Percentiles rank a stretch among this genome's conserved stretches.
Conservation (phyloP, 768 basidiomycete species). For the Lactifluus piperatus region DNA sequence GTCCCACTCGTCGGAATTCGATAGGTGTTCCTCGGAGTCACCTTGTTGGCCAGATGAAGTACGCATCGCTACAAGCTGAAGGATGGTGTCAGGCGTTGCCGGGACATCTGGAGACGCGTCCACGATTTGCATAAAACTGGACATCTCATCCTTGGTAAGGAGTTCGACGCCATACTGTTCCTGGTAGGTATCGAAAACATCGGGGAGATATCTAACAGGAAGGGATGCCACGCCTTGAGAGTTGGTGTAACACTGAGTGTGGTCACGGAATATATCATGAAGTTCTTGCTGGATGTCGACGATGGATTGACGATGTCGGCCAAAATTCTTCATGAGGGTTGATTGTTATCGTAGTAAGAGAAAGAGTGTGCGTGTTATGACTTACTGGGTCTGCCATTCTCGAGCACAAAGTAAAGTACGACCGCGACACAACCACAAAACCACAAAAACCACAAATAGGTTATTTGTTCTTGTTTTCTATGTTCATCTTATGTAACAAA, state of each 20-base stretch:
- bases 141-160: slow-evolving; percentile 54
- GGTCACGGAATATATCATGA: slow-evolving; percentile 54
- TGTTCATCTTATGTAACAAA: neutral
- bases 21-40: slow-evolving; percentile 1
- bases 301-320: slow-evolving; percentile 62
- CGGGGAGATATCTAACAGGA: slow-evolving; percentile 61
- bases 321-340: slow-evolving; percentile 26
- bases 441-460: neutral
- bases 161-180: slow-evolving; percentile 53
- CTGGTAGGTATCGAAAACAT: slow-evolving; percentile 58
- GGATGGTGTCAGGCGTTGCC: slow-evolving; percentile 58
- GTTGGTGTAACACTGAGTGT: slow-evolving; percentile 51
- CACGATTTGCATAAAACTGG: slow-evolving; percentile 49
- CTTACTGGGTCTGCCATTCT: slow-evolving; percentile 12
- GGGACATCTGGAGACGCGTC: slow-evolving; percentile 52
- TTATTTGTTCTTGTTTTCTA: slow-evolving; percentile 4
- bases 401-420: neutral
- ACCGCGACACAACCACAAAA: neutral
- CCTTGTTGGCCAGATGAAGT: slow-evolving; percentile 15
- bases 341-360: neutral
- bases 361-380: neutral
- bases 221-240: slow-evolving; percentile 54
- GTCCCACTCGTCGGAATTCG: slow-evolving; percentile 30
- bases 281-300: slow-evolving; percentile 64
- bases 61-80: slow-evolving; percentile 49